phyloP scores from a whole-genome alignment of 73 alveolate species.

The Paramecium primaurelia region DNA sequence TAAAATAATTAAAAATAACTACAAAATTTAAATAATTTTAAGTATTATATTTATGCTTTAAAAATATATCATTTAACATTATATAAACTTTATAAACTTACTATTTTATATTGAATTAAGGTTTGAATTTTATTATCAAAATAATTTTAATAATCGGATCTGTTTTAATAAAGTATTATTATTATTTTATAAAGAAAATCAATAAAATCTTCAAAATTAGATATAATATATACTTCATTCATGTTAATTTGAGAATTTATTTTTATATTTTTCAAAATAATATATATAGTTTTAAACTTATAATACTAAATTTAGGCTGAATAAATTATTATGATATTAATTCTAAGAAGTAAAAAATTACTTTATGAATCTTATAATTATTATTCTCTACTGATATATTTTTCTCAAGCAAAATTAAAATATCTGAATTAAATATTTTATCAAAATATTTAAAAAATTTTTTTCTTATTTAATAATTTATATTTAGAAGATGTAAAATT shows the following conservation, averaged over 20 bases:
- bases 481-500: not conserved
- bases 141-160: too few relatives aligned
- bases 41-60: too few relatives aligned
- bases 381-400: not conserved
- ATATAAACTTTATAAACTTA: too few relatives aligned
- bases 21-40: too few relatives aligned
- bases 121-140: too few relatives aligned
- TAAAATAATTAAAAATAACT: not conserved
- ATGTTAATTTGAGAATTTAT: not conserved
- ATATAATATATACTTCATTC: not conserved
- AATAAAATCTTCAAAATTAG: not conserved
- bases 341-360: not conserved
- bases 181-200: not conserved
- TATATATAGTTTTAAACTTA: not conserved
- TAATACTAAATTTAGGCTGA: not conserved
- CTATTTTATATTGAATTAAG: too few relatives aligned
- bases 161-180: too few relatives aligned
- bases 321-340: not conserved
- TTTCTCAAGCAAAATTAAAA: not conserved
- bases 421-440: too few relatives aligned
- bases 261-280: not conserved
- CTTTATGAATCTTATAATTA: not conserved
- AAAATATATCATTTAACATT: too few relatives aligned
- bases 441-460: not conserved
- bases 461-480: not conserved